These are phyloP conservation scores for Craterostigma plantagineum DNA, from an alignment of 257 asterid species.

Conservation along the genomic window DNA sequence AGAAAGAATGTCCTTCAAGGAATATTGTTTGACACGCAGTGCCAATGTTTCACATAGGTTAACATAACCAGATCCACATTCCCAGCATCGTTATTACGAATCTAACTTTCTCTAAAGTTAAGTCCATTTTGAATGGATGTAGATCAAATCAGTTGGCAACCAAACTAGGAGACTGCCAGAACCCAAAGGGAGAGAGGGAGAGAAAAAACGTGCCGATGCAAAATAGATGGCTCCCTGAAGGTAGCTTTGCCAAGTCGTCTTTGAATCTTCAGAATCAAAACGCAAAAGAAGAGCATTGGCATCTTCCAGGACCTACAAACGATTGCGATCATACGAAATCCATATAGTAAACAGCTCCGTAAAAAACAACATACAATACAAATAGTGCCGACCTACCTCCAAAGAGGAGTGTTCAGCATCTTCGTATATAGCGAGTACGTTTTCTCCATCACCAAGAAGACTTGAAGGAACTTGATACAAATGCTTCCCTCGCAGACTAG, in stretches of 20 bases:
- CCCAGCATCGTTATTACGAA: no score
- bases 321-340: no score
- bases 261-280: conserved; percentile 51
- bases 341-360: conserved; percentile 4
- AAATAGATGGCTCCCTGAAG: conserved; percentile 84
- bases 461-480: conserved; percentile 67
- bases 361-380: conserved; percentile 2
- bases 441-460: conserved; percentile 43
- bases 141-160: no score
- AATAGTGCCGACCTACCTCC: conserved; percentile 31
- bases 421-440: conserved; percentile 64
- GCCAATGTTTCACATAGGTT: no score
- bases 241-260: conserved; percentile 66
- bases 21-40: no score
- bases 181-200: no score
- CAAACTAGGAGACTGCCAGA: no score
- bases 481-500: conserved; percentile 82
- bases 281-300: conserved; percentile 59
- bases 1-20: no score
- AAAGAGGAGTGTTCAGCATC: conserved; percentile 34
- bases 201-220: conserved; percentile 46
- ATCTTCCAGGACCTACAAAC: conserved; percentile 57
- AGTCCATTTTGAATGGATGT: no score
- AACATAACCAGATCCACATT: no score
- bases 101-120: no score